phyloP scores from a whole-genome alignment of 352 stramenopile genomes.

The Pythium apleroticum region DNA sequence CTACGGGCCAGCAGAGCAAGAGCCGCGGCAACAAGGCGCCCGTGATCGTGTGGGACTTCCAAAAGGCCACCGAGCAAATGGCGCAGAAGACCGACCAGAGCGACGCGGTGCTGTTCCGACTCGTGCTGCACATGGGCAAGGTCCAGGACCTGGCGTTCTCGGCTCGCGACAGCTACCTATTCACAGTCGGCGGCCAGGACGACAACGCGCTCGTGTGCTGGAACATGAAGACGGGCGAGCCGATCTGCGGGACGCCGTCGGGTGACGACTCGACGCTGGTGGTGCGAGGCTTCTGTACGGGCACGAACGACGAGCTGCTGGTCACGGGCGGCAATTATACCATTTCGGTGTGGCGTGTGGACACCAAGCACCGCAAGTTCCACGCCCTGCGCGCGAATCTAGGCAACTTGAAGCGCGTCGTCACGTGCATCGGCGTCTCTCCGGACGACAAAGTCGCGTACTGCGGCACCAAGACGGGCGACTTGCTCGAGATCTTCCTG shows the following conservation, averaged over 20 bases:
- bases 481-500: slow-evolving; percentile 95
- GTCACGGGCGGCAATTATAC: slow-evolving; percentile 95
- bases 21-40: slow-evolving; percentile 94
- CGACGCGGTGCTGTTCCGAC: slow-evolving; percentile 84
- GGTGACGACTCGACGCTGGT: slow-evolving; percentile 91
- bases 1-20: slow-evolving; percentile 90
- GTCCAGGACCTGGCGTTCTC: slow-evolving; percentile 94
- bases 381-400: slow-evolving; percentile 93
- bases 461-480: slow-evolving; percentile 94
- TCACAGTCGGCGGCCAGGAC: slow-evolving; percentile 93
- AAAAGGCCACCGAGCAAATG: slow-evolving; percentile 73
- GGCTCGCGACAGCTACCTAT: slow-evolving; percentile 84
- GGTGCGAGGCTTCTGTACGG: slow-evolving; percentile 83
- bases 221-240: slow-evolving; percentile 87
- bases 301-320: slow-evolving; percentile 89
- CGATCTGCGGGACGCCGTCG: slow-evolving; percentile 93
- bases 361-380: slow-evolving; percentile 91
- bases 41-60: slow-evolving; percentile 95
- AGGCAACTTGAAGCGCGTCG: slow-evolving; percentile 92
- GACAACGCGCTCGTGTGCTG: slow-evolving; percentile 97
- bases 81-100: slow-evolving; percentile 60
- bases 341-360: slow-evolving; percentile 88
- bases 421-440: slow-evolving; percentile 92
- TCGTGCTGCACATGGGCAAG: slow-evolving; percentile 95
- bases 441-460: slow-evolving; percentile 93